Percentiles rank a stretch among this genome's conserved stretches.
These are phyloP conservation scores for Mycocentrospora acerina DNA, from an alignment of 2,329 filamentous ascomycete genomes.

Conservation along the genomic window DNA sequence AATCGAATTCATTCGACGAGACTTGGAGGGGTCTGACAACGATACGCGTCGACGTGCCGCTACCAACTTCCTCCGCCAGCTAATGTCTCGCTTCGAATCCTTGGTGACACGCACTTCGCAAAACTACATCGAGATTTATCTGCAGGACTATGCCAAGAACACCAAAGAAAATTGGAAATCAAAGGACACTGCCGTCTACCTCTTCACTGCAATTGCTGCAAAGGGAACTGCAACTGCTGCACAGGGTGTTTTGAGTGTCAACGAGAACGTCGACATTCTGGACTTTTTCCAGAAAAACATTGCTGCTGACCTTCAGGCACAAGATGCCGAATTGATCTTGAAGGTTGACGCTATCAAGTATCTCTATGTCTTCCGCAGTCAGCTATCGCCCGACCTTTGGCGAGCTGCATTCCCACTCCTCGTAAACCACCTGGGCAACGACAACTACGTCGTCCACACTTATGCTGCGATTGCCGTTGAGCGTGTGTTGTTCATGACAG, in stretches of 20 bases:
- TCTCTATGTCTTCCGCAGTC: slow-evolving; percentile 93
- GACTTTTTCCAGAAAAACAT: slow-evolving; percentile 95
- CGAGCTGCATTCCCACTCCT: slow-evolving; percentile 83
- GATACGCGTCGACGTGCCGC: slow-evolving; percentile 90
- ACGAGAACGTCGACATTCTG: slow-evolving; percentile 77
- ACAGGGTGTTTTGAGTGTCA: slow-evolving; percentile 88
- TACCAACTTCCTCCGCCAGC: slow-evolving; percentile 87
- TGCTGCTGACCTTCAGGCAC: slow-evolving; percentile 79
- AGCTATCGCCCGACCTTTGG: slow-evolving; percentile 91
- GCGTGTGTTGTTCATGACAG: slow-evolving; percentile 79
- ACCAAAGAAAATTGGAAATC: slow-evolving; percentile 79
- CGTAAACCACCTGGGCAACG: slow-evolving; percentile 84
- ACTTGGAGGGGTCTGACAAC: slow-evolving; percentile 93
- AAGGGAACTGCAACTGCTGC: slow-evolving; percentile 85
- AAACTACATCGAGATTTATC: slow-evolving; percentile 82
- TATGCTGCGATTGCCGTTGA: slow-evolving; percentile 98
- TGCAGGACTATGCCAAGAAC: slow-evolving; percentile 71
- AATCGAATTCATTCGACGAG: slow-evolving; percentile 94
- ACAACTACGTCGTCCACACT: slow-evolving; percentile 95
- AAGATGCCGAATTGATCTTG: slow-evolving; percentile 75
- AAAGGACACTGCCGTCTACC: slow-evolving; percentile 97
- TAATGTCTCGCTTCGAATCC: slow-evolving; percentile 85
- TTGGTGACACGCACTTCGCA: slow-evolving; percentile 85
- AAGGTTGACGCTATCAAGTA: slow-evolving; percentile 99
- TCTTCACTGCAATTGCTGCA: slow-evolving; percentile 91